Evolutionary conservation across 129 eudicot genomes (phyloP).

Genomic region (Helianthus tuberosus): DNA sequence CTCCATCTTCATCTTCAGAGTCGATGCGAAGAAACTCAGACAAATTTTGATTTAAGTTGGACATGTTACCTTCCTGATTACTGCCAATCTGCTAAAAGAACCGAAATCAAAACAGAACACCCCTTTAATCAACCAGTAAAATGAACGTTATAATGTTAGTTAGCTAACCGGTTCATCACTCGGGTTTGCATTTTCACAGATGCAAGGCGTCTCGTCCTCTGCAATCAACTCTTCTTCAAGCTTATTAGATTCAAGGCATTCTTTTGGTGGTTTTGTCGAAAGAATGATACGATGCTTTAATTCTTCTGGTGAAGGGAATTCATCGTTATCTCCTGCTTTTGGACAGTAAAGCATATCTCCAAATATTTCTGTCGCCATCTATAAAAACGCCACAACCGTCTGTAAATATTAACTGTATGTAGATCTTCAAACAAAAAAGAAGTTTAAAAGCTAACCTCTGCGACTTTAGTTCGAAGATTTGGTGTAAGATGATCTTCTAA

Average conservation of each 20-base stretch:
- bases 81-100: slow-evolving; percentile 23
- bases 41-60: slow-evolving; percentile 18
- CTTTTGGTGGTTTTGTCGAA: slow-evolving; percentile 90
- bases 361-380: slow-evolving; percentile 64
- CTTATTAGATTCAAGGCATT: slow-evolving; percentile 45
- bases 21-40: slow-evolving; percentile 15
- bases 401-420: slow-evolving; percentile 11
- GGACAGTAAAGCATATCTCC: slow-evolving; percentile 74
- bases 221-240: slow-evolving; percentile 12
- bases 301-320: slow-evolving; percentile 69
- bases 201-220: background rate
- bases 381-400: slow-evolving; percentile 4
- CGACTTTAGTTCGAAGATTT: slow-evolving; percentile 79
- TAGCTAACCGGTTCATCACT: slow-evolving; percentile 40
- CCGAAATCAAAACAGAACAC: background rate
- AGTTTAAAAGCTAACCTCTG: slow-evolving; percentile 59
- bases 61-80: slow-evolving; percentile 25
- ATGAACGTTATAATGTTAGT: background rate
- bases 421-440: background rate
- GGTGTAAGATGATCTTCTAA: slow-evolving; percentile 92
- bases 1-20: slow-evolving; percentile 41
- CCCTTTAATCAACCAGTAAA: background rate
- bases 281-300: slow-evolving; percentile 65
- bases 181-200: background rate
- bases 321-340: slow-evolving; percentile 51